Evolutionary conservation across 148 eudicot species (phyloP).

Genomic region (Euryodendron excelsum): DNA sequence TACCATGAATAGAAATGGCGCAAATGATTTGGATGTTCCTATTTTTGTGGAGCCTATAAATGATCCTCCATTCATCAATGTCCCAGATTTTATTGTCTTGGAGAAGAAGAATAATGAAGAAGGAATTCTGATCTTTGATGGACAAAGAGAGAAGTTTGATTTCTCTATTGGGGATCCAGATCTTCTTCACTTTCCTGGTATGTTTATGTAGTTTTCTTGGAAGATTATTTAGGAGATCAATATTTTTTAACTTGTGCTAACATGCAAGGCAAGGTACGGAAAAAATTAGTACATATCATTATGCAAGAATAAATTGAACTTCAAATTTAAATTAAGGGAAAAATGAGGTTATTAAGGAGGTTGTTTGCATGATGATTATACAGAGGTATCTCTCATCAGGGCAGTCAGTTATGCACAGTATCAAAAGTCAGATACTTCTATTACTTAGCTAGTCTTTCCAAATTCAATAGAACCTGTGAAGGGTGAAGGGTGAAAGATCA

Average conservation of each 20-base stretch:
- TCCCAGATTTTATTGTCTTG: constrained; percentile 59
- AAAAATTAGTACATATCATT: neutral
- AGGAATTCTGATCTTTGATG: constrained; percentile 50
- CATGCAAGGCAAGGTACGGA: neutral
- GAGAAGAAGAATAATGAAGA: constrained; percentile 39
- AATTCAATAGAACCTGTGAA: neutral
- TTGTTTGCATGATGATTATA: neutral
- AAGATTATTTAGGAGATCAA: constrained; percentile 12
- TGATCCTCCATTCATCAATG: constrained; percentile 71
- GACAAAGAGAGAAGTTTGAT: constrained; percentile 42
- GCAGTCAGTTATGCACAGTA: neutral
- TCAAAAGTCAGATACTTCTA: neutral
- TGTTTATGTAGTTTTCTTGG: constrained; percentile 26
- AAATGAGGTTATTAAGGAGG: neutral
- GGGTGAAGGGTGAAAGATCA: neutral
- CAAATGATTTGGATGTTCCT: constrained; percentile 53
- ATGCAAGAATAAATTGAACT: neutral
- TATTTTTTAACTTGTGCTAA: neutral
- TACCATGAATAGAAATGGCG: constrained; percentile 62
- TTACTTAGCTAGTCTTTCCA: neutral
- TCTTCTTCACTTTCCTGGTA: constrained; percentile 67
- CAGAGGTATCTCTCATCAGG: neutral
- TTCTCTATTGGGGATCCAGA: constrained; percentile 81
- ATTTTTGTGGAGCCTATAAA: constrained; percentile 75
- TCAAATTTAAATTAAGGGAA: neutral